Percentiles rank a stretch among this genome's conserved stretches.
phyloP scores from a whole-genome alignment of 768 basidiomycete genomes.

The Suillus tomentosus region DNA sequence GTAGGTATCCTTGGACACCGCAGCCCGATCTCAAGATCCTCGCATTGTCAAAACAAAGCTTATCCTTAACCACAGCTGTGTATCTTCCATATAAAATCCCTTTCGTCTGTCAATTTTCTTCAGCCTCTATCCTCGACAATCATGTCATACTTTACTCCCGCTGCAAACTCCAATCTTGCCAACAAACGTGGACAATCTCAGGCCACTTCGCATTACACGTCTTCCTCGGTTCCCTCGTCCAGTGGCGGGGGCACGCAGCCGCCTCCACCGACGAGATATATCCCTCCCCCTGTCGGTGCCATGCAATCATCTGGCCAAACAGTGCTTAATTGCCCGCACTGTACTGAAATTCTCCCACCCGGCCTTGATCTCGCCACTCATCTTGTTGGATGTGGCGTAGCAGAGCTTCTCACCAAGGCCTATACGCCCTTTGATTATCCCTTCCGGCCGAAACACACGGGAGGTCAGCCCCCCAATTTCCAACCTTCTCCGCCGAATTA shows the following conservation, averaged over 20 bases:
- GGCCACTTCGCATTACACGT: not conserved
- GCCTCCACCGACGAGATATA: not conserved
- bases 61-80: not conserved
- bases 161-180: not conserved
- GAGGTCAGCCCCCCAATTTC: not conserved
- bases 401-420: conserved; percentile 16
- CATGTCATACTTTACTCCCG: conserved; percentile 9
- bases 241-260: conserved; percentile 6
- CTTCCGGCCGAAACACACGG: not conserved
- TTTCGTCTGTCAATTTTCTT: not conserved
- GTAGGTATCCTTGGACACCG: conserved; percentile 10
- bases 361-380: conserved; percentile 17
- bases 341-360: conserved; percentile 12
- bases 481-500: not conserved
- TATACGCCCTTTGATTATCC: conserved; percentile 17
- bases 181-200: not conserved
- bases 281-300: conserved; percentile 11
- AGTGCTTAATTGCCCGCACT: conserved; percentile 18
- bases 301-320: not conserved
- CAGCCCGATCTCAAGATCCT: not conserved
- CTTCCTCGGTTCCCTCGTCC: not conserved
- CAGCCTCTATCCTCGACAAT: not conserved
- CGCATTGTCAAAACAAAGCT: not conserved
- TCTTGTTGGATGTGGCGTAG: conserved; percentile 17
- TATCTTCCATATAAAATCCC: not conserved